phyloP scores from a whole-genome alignment of 2,329 filamentous ascomycete genomes.

The Chrysoporthe deuterocubensis region DNA sequence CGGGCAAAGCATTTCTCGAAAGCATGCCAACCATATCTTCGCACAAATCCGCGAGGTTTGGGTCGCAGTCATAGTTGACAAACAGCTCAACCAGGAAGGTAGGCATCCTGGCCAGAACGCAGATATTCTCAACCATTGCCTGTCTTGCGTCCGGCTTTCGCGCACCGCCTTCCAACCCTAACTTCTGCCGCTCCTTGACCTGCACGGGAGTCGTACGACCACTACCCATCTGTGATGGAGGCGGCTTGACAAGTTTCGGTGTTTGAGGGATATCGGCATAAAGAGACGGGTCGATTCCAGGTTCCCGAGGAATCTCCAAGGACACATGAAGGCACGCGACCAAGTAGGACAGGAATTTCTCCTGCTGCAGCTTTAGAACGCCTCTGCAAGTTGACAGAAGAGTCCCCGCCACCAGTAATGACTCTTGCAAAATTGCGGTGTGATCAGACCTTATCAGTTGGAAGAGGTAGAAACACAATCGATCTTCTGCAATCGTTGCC shows the following conservation, averaged over 20 bases:
- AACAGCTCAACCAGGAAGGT: conserved; percentile 95
- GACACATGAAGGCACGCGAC: conserved; percentile 91
- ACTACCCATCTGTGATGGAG: conserved; percentile 72
- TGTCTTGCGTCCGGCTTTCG: conserved; percentile 94
- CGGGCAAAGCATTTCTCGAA: conserved; percentile 91
- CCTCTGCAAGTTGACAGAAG: conserved; percentile 86
- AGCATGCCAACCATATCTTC: conserved; percentile 94
- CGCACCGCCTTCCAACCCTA: conserved; percentile 88
- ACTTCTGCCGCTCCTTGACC: conserved; percentile 87
- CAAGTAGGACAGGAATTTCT: conserved; percentile 91
- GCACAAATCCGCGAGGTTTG: conserved; percentile 87
- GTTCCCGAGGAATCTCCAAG: conserved; percentile 91
- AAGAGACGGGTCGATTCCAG: conserved; percentile 85
- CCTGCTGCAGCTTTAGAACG: conserved; percentile 93
- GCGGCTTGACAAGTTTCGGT: conserved; percentile 82
- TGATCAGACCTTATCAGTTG: conserved; percentile 96
- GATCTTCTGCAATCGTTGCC: conserved; percentile 86
- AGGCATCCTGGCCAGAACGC: conserved; percentile 88
- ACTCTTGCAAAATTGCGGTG: conserved; percentile 91
- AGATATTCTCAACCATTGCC: conserved; percentile 97
- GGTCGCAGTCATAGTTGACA: conserved; percentile 97
- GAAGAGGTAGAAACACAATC: conserved; percentile 91
- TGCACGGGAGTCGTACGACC: conserved; percentile 89
- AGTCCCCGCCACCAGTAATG: conserved; percentile 88
- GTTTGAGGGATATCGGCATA: conserved; percentile 93